phyloP scores from a whole-genome alignment of 768 basidiomycete species.

The Favolaschia claudopus region DNA sequence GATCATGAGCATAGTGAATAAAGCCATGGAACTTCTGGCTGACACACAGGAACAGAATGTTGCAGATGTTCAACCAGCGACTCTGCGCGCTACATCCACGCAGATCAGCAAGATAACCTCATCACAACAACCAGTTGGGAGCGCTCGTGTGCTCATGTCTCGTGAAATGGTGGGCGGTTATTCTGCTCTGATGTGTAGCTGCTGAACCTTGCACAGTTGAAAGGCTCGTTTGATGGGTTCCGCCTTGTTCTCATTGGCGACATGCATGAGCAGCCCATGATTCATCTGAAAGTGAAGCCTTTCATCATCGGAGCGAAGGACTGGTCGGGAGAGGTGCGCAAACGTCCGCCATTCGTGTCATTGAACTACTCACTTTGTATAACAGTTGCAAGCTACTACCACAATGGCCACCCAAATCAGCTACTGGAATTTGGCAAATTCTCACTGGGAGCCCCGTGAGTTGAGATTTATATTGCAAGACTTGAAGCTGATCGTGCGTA shows the following conservation, averaged over 20 bases:
- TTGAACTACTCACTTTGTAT: background rate
- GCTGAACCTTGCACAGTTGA: conserved; percentile 59
- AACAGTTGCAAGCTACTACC: conserved; percentile 83
- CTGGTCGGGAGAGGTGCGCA: conserved; percentile 89
- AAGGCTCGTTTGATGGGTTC: conserved; percentile 89
- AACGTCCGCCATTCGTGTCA: background rate
- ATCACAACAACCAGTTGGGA: conserved; percentile 39
- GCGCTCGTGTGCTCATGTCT: conserved; percentile 60
- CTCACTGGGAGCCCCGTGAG: conserved; percentile 96
- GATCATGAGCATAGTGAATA: conserved; percentile 86
- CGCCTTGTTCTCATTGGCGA: conserved; percentile 94
- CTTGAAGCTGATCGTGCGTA: conserved; percentile 33
- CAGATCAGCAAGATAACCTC: conserved; percentile 23
- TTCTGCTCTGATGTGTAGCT: background rate
- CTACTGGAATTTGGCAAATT: conserved; percentile 97
- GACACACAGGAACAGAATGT: conserved; percentile 42
- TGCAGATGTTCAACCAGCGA: conserved; percentile 9
- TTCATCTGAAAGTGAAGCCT: conserved; percentile 87
- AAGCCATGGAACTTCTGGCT: conserved; percentile 81
- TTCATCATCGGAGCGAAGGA: conserved; percentile 87
- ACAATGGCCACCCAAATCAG: conserved; percentile 84
- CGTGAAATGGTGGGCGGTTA: conserved; percentile 77
- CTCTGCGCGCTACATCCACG: conserved; percentile 24
- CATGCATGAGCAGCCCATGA: conserved; percentile 91
- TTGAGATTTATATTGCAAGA: conserved; percentile 18